phyloP scores from a whole-genome alignment of 805 yeast genomes.

The Yarrowia sp. region DNA sequence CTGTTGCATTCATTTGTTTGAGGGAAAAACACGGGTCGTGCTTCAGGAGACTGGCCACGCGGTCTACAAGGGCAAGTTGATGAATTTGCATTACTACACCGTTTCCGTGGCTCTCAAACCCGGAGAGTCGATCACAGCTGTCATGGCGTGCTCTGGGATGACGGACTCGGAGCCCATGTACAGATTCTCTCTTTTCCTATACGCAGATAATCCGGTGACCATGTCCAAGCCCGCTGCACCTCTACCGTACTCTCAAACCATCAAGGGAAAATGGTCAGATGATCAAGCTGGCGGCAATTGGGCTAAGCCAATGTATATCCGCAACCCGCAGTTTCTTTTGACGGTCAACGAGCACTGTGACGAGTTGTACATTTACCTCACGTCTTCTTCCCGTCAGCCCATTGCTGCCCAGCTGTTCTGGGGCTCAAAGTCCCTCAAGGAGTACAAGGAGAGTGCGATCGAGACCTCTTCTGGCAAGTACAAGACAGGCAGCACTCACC shows the following conservation, averaged over 20 bases:
- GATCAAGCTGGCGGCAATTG: slow-evolving; percentile 63
- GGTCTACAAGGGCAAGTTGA: slow-evolving; percentile 44
- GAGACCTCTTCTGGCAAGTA: slow-evolving; percentile 22
- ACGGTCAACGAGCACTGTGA: slow-evolving; percentile 39
- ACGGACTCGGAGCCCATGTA: slow-evolving; percentile 23
- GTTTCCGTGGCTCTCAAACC: slow-evolving; percentile 44
- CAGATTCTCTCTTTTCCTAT: slow-evolving; percentile 42
- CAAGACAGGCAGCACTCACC: slow-evolving; percentile 15
- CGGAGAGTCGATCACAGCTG: slow-evolving; percentile 43
- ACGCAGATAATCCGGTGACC: slow-evolving; percentile 38
- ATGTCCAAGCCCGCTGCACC: slow-evolving; percentile 50
- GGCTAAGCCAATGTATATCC: slow-evolving; percentile 55
- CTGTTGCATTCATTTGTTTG: slow-evolving; percentile 40
- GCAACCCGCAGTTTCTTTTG: slow-evolving; percentile 63
- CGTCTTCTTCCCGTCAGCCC: slow-evolving; percentile 22
- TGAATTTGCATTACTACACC: slow-evolving; percentile 50
- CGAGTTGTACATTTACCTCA: slow-evolving; percentile 19
- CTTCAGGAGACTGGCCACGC: slow-evolving; percentile 39
- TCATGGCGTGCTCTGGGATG: slow-evolving; percentile 41
- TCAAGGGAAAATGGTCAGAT: slow-evolving; percentile 57
- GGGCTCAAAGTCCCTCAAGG: slow-evolving; percentile 15
- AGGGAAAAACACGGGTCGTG: slow-evolving; percentile 33
- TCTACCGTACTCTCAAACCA: slow-evolving; percentile 43
- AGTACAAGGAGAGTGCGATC: slow-evolving; percentile 27
- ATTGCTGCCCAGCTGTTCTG: slow-evolving; percentile 23